Conservation (phyloP, 2,329 filamentous ascomycete species). For the Pseudogymnoascus sp. region DNA sequence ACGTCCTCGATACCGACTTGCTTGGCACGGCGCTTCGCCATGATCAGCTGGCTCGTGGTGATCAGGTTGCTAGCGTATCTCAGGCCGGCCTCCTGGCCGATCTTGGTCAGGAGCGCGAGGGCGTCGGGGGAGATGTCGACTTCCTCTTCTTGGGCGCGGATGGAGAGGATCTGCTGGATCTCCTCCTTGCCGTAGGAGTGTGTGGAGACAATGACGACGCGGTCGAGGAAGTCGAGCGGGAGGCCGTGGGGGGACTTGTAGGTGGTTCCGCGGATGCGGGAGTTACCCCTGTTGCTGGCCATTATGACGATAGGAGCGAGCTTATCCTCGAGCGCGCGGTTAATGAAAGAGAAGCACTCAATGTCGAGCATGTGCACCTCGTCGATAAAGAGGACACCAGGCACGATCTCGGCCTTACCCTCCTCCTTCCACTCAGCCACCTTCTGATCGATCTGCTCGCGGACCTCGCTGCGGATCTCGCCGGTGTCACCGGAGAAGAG, state of each 20-base stretch:
- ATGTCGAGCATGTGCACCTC: slow-evolving; percentile 99
- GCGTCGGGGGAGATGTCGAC: slow-evolving; percentile 86
- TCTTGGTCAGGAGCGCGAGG: slow-evolving; percentile 87
- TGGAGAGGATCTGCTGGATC: slow-evolving; percentile 84
- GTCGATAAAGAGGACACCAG: slow-evolving; percentile 94
- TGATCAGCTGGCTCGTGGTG: slow-evolving; percentile 82
- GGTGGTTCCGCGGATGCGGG: slow-evolving; percentile 85
- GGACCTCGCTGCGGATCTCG: slow-evolving; percentile 93
- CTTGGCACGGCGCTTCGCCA: slow-evolving; percentile 76
- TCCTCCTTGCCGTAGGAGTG: slow-evolving; percentile 76
- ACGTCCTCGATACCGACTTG: slow-evolving; percentile 84
- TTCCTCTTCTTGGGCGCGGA: slow-evolving; percentile 92
- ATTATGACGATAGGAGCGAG: slow-evolving; percentile 97
- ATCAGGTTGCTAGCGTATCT: slow-evolving; percentile 98
- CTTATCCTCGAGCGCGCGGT: slow-evolving; percentile 90
- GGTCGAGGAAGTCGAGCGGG: slow-evolving; percentile 90
- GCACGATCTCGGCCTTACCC: slow-evolving; percentile 96
- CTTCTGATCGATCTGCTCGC: slow-evolving; percentile 98
- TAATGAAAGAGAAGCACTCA: slow-evolving; percentile 98
- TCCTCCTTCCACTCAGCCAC: slow-evolving; percentile 99
- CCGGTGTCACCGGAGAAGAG: slow-evolving; percentile 97
- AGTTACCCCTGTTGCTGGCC: slow-evolving; percentile 92
- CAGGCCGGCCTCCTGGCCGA: slow-evolving; percentile 84
- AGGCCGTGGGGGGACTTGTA: slow-evolving; percentile 91
- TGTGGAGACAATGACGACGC: slow-evolving; percentile 93